Conservation (phyloP, 1,284 basidiomycete species). For the Tilletia indica region DNA sequence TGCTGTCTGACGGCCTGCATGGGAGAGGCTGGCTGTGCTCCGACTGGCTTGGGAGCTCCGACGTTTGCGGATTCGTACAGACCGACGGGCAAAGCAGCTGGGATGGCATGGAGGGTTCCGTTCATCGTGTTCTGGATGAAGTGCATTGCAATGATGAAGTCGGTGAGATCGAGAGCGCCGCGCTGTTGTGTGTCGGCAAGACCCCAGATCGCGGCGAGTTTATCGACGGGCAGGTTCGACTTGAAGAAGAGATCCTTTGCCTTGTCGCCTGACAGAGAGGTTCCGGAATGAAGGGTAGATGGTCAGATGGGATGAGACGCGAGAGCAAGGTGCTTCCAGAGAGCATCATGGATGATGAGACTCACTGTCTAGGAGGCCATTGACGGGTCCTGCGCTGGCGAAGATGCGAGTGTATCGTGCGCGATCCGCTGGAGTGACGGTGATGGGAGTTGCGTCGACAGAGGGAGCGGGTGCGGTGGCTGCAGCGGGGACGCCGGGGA, state of each 20-base stretch:
- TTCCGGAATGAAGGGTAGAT: neutral
- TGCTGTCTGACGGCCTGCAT: constrained; percentile 30
- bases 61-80: constrained; percentile 75
- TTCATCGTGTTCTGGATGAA: constrained; percentile 86
- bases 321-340: no score
- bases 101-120: constrained; percentile 71
- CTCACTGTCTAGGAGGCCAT: constrained; percentile 60
- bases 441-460: constrained; percentile 25
- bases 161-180: constrained; percentile 81
- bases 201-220: constrained; percentile 91
- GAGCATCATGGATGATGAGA: neutral
- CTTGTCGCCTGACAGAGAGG: constrained; percentile 63
- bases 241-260: constrained; percentile 90
- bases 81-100: constrained; percentile 76
- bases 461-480: constrained; percentile 24
- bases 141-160: constrained; percentile 92
- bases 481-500: constrained; percentile 53
- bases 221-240: constrained; percentile 83
- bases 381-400: constrained; percentile 46
- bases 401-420: constrained; percentile 55
- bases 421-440: constrained; percentile 50
- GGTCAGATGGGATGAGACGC: neutral
- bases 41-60: constrained; percentile 22
- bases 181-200: constrained; percentile 91
- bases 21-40: constrained; percentile 25